A percentile compares a stretch with the other conserved stretches of the same genome.
Conservation (phyloP, 768 basidiomycete species). For the Boletus reticulatus region DNA sequence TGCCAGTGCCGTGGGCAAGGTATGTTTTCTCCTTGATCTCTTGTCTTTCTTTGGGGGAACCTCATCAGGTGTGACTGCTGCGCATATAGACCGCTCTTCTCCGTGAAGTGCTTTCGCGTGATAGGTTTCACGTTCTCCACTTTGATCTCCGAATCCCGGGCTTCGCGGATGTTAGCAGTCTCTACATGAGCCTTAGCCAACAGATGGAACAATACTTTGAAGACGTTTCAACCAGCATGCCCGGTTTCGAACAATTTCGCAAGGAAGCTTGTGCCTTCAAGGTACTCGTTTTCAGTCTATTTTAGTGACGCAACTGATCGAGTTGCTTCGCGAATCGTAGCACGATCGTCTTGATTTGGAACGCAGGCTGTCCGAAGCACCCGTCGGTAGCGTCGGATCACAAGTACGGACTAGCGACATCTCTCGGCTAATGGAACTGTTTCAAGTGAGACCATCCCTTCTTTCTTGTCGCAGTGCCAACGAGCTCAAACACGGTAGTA, state of each 20-base stretch:
- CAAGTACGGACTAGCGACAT: constrained; percentile 74
- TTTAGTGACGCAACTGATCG: not conserved
- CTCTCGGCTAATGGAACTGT: constrained; percentile 80
- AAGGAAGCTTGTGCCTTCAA: constrained; percentile 79
- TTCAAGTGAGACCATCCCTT: constrained; percentile 50
- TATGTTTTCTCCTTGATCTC: constrained; percentile 18
- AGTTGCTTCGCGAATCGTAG: constrained; percentile 34
- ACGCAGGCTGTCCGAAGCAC: constrained; percentile 50
- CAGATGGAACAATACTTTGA: constrained; percentile 84
- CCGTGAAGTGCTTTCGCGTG: constrained; percentile 68
- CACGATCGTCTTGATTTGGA: constrained; percentile 77
- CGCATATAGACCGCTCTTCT: constrained; percentile 65
- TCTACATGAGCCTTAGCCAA: constrained; percentile 73
- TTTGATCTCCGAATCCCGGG: constrained; percentile 84
- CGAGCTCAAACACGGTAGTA: constrained; percentile 38
- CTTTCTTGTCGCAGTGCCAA: not conserved
- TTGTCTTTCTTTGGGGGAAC: not conserved
- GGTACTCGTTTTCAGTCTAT: constrained; percentile 35
- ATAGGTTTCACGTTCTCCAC: constrained; percentile 75
- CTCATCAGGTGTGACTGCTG: not conserved
- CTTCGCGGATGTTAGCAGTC: constrained; percentile 75
- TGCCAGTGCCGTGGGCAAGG: constrained; percentile 82
- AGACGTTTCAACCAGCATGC: constrained; percentile 51
- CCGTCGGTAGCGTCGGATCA: constrained; percentile 40
- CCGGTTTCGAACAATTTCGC: constrained; percentile 71